Conservation (phyloP, 1,284 basidiomycete genomes). For the Pholiota adiposa region DNA sequence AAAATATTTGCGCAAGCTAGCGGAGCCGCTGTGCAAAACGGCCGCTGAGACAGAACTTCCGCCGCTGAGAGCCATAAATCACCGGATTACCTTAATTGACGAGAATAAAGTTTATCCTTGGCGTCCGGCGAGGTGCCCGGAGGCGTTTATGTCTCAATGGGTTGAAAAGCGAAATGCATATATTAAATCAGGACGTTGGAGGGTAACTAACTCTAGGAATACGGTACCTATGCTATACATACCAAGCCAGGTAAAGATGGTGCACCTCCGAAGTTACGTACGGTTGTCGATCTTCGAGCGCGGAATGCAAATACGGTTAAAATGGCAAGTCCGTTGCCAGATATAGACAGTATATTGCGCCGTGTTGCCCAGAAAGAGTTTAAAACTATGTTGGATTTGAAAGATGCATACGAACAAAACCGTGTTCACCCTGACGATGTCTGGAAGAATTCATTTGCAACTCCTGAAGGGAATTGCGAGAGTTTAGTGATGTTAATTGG, state of each 20-base stretch:
- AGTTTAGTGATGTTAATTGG: neutral
- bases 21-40: constrained; percentile 19
- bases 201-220: too few species aligned
- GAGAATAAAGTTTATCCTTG: neutral
- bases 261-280: too few species aligned
- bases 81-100: constrained; percentile 31
- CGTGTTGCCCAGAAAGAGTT: neutral
- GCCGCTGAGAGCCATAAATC: constrained; percentile 31
- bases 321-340: too few species aligned
- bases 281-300: too few species aligned
- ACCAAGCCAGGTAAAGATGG: too few species aligned
- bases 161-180: too few species aligned
- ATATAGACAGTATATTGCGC: neutral
- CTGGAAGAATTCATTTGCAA: neutral
- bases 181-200: too few species aligned
- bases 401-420: neutral
- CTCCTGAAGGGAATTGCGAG: neutral
- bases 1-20: constrained; percentile 16
- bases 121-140: constrained; percentile 2
- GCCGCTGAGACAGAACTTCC: constrained; percentile 25
- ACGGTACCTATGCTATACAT: too few species aligned
- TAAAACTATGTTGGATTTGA: neutral
- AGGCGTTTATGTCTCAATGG: too few species aligned
- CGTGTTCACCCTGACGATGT: neutral
- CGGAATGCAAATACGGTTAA: too few species aligned